phyloP scores from a whole-genome alignment of 1,284 basidiomycete genomes.

The Boletus mariae region DNA sequence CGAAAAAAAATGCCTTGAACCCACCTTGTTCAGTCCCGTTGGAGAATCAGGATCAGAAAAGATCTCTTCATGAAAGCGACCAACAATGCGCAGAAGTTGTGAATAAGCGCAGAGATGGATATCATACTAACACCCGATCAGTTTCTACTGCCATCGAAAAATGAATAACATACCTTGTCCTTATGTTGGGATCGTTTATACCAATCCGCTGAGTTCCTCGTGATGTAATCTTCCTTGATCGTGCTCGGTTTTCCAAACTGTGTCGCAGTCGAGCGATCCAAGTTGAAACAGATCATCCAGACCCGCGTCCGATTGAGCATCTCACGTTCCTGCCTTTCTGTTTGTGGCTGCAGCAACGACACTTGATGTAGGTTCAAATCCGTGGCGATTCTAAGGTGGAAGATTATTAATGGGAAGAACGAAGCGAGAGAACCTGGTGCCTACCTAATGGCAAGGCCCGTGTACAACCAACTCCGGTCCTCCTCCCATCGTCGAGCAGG shows the following conservation, averaged over 20 bases:
- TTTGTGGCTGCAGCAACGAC: slow-evolving; percentile 52
- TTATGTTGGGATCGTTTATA: slow-evolving; percentile 66
- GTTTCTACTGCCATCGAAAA: neutral
- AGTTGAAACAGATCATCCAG: slow-evolving; percentile 85
- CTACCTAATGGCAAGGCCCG: slow-evolving; percentile 73
- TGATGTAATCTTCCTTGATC: slow-evolving; percentile 80
- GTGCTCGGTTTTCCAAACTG: slow-evolving; percentile 87
- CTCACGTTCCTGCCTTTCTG: slow-evolving; percentile 73
- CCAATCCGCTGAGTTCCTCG: slow-evolving; percentile 74
- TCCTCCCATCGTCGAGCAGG: slow-evolving; percentile 81
- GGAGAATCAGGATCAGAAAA: slow-evolving; percentile 70
- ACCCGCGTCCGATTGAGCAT: slow-evolving; percentile 75
- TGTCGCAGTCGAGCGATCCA: slow-evolving; percentile 79
- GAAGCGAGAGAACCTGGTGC: neutral
- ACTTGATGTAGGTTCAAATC: slow-evolving; percentile 81
- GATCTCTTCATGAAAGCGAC: slow-evolving; percentile 71
- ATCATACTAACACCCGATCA: slow-evolving; percentile 49
- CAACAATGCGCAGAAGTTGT: slow-evolving; percentile 63
- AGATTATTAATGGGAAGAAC: neutral
- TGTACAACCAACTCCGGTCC: slow-evolving; percentile 78
- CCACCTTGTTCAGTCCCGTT: slow-evolving; percentile 67
- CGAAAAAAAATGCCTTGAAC: neutral
- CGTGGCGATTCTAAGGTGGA: slow-evolving; percentile 60
- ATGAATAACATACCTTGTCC: slow-evolving; percentile 42
- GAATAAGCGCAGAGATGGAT: slow-evolving; percentile 73